These are phyloP conservation scores for Alternaria brassicicola DNA, from an alignment of 2,329 filamentous ascomycete genomes.

Conservation along the genomic window DNA sequence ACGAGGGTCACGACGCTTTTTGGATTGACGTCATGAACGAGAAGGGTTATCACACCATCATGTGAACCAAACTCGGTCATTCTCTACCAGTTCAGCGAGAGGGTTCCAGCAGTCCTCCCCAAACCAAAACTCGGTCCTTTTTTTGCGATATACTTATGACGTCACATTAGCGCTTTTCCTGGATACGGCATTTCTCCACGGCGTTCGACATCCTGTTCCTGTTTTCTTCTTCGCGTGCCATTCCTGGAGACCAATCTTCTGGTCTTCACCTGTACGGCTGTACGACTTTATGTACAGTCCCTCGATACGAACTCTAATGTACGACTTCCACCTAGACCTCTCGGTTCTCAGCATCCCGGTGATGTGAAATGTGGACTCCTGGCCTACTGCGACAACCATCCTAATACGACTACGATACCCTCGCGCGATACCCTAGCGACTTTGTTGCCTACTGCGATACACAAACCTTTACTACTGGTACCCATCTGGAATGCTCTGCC, in stretches of 20 bases:
- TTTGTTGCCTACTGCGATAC: constrained; percentile 20
- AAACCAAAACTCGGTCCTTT: background rate
- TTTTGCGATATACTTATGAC: constrained; percentile 8
- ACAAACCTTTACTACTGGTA: constrained; percentile 14
- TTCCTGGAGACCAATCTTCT: constrained; percentile 16
- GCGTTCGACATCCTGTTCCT: constrained; percentile 12
- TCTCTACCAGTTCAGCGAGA: background rate
- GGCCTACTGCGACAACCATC: constrained; percentile 16
- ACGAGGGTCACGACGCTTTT: constrained; percentile 57
- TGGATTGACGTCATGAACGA: constrained; percentile 65
- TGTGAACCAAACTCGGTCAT: constrained; percentile 49
- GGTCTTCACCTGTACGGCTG: constrained; percentile 24
- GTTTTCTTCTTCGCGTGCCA: constrained; percentile 13
- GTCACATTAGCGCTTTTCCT: constrained; percentile 1
- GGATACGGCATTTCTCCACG: constrained; percentile 7
- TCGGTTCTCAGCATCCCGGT: constrained; percentile 28
- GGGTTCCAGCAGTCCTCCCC: constrained; percentile 5
- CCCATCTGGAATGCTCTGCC: constrained; percentile 25
- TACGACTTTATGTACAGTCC: constrained; percentile 12
- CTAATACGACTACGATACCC: constrained; percentile 11
- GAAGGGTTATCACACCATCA: constrained; percentile 62
- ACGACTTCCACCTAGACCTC: constrained; percentile 30
- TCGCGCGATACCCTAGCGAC: constrained; percentile 19
- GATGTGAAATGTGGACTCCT: constrained; percentile 25
- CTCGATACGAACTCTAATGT: constrained; percentile 33